Conservation (phyloP, 129 eudicot species). For the Flaveria sonorensis region DNA sequence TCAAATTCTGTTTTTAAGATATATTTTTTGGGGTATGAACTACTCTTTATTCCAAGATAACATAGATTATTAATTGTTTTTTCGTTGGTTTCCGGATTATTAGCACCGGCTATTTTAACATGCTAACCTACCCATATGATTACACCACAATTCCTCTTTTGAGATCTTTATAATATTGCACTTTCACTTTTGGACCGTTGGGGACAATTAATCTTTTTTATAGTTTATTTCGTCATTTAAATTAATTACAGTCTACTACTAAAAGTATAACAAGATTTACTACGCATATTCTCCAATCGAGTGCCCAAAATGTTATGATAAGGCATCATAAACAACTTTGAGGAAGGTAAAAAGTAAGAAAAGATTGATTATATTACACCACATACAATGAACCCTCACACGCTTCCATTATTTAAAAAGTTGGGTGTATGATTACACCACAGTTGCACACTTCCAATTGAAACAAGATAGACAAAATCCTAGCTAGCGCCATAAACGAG, state of each 20-base stretch:
- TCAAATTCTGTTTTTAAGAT: background rate
- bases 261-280: background rate
- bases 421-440: conserved; percentile 28
- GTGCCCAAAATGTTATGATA: conserved; percentile 9
- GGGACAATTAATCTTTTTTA: no score
- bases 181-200: no score
- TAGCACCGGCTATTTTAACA: no score
- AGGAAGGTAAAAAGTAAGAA: conserved; percentile 21
- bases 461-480: background rate
- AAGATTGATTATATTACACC: background rate
- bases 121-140: no score
- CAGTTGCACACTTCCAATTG: conserved; percentile 28
- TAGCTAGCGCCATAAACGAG: no score
- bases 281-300: background rate
- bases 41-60: no score
- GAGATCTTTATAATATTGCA: no score
- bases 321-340: conserved; percentile 23
- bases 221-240: background rate
- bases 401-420: conserved; percentile 16
- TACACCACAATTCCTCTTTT: no score
- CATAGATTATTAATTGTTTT: no score
- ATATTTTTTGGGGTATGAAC: background rate
- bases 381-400: conserved; percentile 28
- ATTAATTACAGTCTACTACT: background rate
- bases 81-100: no score